Evolutionary conservation across 768 basidiomycete genomes (phyloP).

Genomic region (Naganishia randhawae): DNA sequence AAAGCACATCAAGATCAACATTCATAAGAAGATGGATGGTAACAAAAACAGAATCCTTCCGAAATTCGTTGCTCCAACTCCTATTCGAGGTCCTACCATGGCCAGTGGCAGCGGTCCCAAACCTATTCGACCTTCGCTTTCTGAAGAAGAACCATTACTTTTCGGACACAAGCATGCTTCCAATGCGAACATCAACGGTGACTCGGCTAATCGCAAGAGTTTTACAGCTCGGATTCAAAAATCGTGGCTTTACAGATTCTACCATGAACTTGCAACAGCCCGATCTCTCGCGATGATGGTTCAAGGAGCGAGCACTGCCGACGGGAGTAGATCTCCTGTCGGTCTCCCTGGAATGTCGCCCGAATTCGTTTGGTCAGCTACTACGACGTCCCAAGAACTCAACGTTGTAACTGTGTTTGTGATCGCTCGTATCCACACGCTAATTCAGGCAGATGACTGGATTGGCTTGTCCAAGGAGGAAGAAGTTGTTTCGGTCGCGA

Average conservation of each 20-base stretch:
- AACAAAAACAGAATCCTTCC: not conserved
- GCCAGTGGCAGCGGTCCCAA: not conserved
- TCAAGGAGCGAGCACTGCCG: not conserved
- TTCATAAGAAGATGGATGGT: not conserved
- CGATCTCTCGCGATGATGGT: not conserved
- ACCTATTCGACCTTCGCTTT: not conserved
- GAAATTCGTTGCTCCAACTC: not conserved
- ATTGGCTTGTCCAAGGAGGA: not conserved
- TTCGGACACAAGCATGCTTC: not conserved
- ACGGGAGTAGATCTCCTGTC: slow-evolving; percentile 1
- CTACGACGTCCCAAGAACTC: slow-evolving; percentile 1
- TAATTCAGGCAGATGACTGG: slow-evolving; percentile 12
- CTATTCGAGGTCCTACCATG: not conserved
- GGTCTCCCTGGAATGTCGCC: slow-evolving; percentile 11
- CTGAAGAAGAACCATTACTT: slow-evolving; percentile 7
- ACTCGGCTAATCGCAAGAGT: not conserved
- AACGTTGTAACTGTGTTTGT: slow-evolving; percentile 12
- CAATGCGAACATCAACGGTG: not conserved
- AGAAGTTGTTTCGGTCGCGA: not conserved
- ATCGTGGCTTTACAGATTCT: slow-evolving; percentile 15
- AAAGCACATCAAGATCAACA: not conserved
- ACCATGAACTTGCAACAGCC: slow-evolving; percentile 3
- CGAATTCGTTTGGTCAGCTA: not conserved
- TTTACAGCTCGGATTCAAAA: not conserved
- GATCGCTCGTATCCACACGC: slow-evolving; percentile 22